Evolutionary conservation across 192 early-diverging fungal species (phyloP), one percentile per base, ranked within the genome.

Genomic region (Backusella macrospora): DNA sequence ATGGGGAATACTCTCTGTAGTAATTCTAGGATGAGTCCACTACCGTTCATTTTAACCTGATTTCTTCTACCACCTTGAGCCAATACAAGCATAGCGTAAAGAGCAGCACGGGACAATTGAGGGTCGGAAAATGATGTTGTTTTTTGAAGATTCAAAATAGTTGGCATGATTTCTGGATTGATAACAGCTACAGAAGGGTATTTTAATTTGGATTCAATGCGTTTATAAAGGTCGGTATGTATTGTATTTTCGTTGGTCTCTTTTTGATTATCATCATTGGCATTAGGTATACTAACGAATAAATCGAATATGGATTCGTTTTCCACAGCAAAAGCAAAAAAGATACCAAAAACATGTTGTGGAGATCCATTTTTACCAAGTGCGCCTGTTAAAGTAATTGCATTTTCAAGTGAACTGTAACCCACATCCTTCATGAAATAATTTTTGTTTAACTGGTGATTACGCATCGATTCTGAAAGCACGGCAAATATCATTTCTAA

Each of bases 281-380:
- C 29, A 34, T 34, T 34, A 3, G 69, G 73, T 6, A 78, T 65
- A 34, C 1, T 34, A 15, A 80, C 70, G 59, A 87, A 89, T 21
- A 86, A 71, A 40, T 83, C 76, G 12, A 71, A 47, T 2, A 89
- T 39, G 0, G 66, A 76, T 10, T 84, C 83, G 52, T 89, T 80
- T 62, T 88, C 83, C 9, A 86, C 77, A 4, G 85, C 83, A 70
- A 90, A 87, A 7, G 82, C 86, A 65, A 91, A 81, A 4, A 89
- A 68, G 14, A 88, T 86, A 9, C 89, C 90, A 65, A 91, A 82
- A 62, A 88, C 71, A 15, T 83, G 73, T 15, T 79, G 72, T 0
- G 83, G 68, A 23, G 77, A 73, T 18, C 79, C 76, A 6, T 75
- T 48, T 16, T 76, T 55, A 15, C 74, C 73, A 34, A 91, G 76